These are phyloP conservation scores for Colletotrichum liaoningense DNA, from an alignment of 2,329 filamentous ascomycete genomes.

Conservation along the genomic window DNA sequence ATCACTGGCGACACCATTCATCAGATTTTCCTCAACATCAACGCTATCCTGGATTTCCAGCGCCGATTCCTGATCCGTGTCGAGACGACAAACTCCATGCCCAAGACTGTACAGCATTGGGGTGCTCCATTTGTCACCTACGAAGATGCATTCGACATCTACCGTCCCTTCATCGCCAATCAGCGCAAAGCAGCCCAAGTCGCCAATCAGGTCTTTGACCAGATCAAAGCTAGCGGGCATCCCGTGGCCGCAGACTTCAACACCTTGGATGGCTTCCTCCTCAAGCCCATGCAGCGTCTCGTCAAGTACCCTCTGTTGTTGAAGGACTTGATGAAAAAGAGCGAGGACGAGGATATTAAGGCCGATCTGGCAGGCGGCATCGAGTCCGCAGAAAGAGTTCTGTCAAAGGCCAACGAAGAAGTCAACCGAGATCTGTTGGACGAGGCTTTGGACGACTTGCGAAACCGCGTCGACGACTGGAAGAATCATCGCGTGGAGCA, in stretches of 20 bases:
- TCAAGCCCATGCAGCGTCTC: slow-evolving; percentile 96
- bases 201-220: slow-evolving; percentile 88
- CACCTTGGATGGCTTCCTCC: slow-evolving; percentile 88
- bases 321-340: slow-evolving; percentile 90
- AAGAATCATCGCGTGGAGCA: slow-evolving; percentile 90
- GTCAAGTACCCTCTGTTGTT: slow-evolving; percentile 94
- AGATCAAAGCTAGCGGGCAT: slow-evolving; percentile 80
- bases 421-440: slow-evolving; percentile 88
- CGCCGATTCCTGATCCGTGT: slow-evolving; percentile 94
- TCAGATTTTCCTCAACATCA: slow-evolving; percentile 96
- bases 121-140: slow-evolving; percentile 89
- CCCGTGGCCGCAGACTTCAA: slow-evolving; percentile 88
- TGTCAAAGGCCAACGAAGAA: slow-evolving; percentile 89
- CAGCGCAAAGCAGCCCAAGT: slow-evolving; percentile 89
- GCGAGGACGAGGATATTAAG: slow-evolving; percentile 77
- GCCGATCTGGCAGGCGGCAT: slow-evolving; percentile 81
- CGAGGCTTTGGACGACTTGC: slow-evolving; percentile 86
- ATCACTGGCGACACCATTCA: slow-evolving; percentile 92
- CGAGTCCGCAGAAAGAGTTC: slow-evolving; percentile 82
- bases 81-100: slow-evolving; percentile 91
- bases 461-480: slow-evolving; percentile 92
- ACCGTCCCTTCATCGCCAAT: slow-evolving; percentile 97
- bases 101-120: slow-evolving; percentile 85
- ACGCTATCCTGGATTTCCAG: slow-evolving; percentile 94
- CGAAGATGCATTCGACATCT: slow-evolving; percentile 90